These are phyloP conservation scores for Cyphellophora attinorum DNA, from an alignment of 2,329 filamentous ascomycete species.

Conservation along the genomic window DNA sequence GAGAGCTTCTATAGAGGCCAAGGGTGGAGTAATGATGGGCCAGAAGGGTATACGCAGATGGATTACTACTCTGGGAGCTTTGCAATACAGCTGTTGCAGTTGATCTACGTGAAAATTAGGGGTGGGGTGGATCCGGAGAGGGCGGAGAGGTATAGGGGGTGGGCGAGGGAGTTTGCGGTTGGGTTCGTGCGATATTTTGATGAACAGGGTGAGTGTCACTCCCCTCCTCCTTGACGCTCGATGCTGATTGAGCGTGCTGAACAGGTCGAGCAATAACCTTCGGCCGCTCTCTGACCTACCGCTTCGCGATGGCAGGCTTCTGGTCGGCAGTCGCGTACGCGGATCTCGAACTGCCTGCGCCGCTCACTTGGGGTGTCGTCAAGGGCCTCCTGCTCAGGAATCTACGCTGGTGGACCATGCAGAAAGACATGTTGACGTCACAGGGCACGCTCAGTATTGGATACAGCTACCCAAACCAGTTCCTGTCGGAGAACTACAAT, in stretches of 20 bases:
- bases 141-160: conserved; percentile 58
- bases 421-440: conserved; percentile 63
- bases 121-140: conserved; percentile 55
- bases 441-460: conserved; percentile 68
- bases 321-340: conserved; percentile 72
- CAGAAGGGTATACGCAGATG: conserved; percentile 71
- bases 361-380: conserved; percentile 68
- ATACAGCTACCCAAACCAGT: conserved; percentile 72
- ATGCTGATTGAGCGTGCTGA: background rate
- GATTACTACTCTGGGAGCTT: conserved; percentile 79
- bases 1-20: conserved; percentile 74
- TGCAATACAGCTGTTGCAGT: conserved; percentile 70
- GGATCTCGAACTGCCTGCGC: conserved; percentile 60
- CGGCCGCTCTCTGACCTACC: conserved; percentile 67
- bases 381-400: conserved; percentile 67
- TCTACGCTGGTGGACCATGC: conserved; percentile 69
- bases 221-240: background rate
- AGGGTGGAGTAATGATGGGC: conserved; percentile 76
- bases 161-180: conserved; percentile 56
- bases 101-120: conserved; percentile 65
- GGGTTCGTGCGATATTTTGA: conserved; percentile 72
- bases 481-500: conserved; percentile 76
- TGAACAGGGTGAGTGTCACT: conserved; percentile 41
- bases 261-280: conserved; percentile 60
- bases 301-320: conserved; percentile 79